Evolutionary conservation across 768 basidiomycete genomes (phyloP).

Genomic region (Amanita polypyramis): DNA sequence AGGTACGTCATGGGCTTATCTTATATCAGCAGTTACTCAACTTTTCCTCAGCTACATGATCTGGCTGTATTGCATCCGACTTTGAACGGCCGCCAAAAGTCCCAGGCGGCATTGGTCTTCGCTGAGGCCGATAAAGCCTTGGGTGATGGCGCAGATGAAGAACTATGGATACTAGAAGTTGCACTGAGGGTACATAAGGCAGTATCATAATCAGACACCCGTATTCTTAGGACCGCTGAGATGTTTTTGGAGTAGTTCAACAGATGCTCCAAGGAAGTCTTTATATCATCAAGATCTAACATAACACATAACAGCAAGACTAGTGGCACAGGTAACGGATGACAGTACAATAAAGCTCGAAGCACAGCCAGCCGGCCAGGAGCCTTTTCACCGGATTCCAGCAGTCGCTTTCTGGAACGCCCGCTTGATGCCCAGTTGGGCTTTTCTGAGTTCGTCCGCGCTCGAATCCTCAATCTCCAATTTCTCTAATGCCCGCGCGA

Average conservation of each 20-base stretch:
- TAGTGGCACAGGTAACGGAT: conserved; percentile 14
- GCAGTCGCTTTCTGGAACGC: conserved; percentile 97
- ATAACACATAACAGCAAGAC: conserved; percentile 2
- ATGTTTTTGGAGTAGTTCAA: not conserved
- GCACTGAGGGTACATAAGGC: conserved; percentile 71
- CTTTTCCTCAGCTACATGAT: conserved; percentile 68
- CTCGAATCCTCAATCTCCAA: conserved; percentile 94
- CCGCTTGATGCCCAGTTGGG: conserved; percentile 91
- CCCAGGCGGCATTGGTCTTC: conserved; percentile 69
- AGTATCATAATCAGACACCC: conserved; percentile 18
- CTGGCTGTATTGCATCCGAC: conserved; percentile 76
- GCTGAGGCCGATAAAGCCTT: conserved; percentile 95
- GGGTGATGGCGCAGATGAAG: conserved; percentile 95
- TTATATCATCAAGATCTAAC: conserved; percentile 2
- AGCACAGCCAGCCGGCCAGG: conserved; percentile 9
- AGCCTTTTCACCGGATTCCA: conserved; percentile 58
- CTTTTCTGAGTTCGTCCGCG: conserved; percentile 92
- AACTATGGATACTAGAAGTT: conserved; percentile 87
- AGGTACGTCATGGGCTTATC: conserved; percentile 41
- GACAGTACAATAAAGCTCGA: conserved; percentile 11
- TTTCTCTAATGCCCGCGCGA: conserved; percentile 96
- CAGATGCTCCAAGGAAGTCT: not conserved
- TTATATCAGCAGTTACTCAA: conserved; percentile 2
- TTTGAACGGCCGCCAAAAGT: conserved; percentile 72
- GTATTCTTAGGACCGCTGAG: no score